Percentiles rank a stretch among this genome's conserved stretches.
Evolutionary conservation across 2,329 filamentous ascomycete species (phyloP).

Genomic region (Verticillium isaacii): DNA sequence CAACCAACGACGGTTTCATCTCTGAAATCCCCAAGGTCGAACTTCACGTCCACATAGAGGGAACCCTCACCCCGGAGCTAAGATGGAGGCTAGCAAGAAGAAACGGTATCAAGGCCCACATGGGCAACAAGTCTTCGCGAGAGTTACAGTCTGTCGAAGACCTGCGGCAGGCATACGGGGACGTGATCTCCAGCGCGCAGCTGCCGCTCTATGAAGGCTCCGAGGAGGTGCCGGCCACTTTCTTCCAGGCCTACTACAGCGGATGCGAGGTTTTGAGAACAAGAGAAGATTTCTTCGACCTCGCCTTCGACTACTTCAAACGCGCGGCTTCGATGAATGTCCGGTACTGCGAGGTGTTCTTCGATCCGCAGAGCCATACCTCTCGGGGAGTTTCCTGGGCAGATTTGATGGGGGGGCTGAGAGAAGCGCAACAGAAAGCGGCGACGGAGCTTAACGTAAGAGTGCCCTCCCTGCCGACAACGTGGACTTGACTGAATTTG

Average conservation of each 20-base stretch:
- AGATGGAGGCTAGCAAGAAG: slow-evolving; percentile 64
- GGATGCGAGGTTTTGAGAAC: slow-evolving; percentile 66
- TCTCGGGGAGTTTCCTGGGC: slow-evolving; percentile 45
- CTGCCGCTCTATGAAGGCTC: neutral
- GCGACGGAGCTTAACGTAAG: neutral
- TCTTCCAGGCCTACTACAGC: slow-evolving; percentile 74
- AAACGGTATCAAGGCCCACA: slow-evolving; percentile 59
- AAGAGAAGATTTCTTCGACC: slow-evolving; percentile 62
- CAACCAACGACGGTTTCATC: slow-evolving; percentile 53
- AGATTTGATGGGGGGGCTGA: slow-evolving; percentile 1
- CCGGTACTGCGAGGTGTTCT: slow-evolving; percentile 72
- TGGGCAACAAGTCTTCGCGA: slow-evolving; percentile 47
- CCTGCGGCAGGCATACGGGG: slow-evolving; percentile 58
- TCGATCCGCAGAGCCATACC: slow-evolving; percentile 74
- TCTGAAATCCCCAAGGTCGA: slow-evolving; percentile 71
- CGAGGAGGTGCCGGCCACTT: slow-evolving; percentile 59
- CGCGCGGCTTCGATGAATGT: slow-evolving; percentile 61
- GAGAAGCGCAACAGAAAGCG: neutral
- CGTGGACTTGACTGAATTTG: too few relatives aligned
- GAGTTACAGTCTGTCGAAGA: slow-evolving; percentile 53
- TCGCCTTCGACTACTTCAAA: slow-evolving; percentile 68
- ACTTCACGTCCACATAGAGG: slow-evolving; percentile 77
- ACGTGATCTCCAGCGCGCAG: slow-evolving; percentile 48
- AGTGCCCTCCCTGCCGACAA: too few relatives aligned
- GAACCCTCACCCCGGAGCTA: slow-evolving; percentile 63